These are phyloP conservation scores for Populus hybrid DNA, from an alignment of 441 rosid species.

Conservation along the genomic window DNA sequence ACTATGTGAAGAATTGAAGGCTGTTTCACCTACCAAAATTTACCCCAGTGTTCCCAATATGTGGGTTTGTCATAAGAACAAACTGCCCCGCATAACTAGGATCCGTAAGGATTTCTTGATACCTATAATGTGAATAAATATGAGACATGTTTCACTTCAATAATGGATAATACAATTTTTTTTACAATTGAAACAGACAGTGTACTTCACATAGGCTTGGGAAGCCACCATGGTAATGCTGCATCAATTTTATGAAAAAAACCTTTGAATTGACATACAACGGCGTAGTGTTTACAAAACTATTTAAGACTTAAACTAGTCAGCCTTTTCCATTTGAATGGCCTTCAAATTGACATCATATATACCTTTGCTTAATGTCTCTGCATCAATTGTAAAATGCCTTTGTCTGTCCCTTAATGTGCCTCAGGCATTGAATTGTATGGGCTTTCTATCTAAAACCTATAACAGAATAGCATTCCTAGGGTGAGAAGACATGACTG, in stretches of 20 bases:
- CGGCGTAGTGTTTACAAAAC: background rate
- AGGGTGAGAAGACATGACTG: background rate
- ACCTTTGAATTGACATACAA: background rate
- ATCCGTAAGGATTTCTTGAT: constrained; percentile 94
- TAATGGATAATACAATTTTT: background rate
- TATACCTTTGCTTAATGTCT: background rate
- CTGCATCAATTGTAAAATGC: background rate
- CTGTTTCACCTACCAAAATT: constrained; percentile 61
- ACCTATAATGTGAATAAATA: constrained; percentile 36
- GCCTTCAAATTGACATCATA: background rate
- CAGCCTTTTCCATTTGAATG: background rate
- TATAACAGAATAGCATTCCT: background rate
- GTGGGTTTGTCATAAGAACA: constrained; percentile 96
- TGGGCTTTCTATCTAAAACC: background rate
- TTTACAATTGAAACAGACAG: background rate
- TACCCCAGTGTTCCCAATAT: constrained; percentile 93
- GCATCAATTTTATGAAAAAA: background rate
- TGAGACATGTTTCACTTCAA: background rate
- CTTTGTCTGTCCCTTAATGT: background rate
- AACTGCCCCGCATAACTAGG: constrained; percentile 96
- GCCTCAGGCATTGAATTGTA: background rate
- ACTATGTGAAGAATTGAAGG: background rate
- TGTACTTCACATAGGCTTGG: background rate
- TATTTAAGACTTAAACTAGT: background rate
- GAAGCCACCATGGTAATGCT: background rate